phyloP scores from a whole-genome alignment of 306 rosid species.

The Vachellia collinsii region DNA sequence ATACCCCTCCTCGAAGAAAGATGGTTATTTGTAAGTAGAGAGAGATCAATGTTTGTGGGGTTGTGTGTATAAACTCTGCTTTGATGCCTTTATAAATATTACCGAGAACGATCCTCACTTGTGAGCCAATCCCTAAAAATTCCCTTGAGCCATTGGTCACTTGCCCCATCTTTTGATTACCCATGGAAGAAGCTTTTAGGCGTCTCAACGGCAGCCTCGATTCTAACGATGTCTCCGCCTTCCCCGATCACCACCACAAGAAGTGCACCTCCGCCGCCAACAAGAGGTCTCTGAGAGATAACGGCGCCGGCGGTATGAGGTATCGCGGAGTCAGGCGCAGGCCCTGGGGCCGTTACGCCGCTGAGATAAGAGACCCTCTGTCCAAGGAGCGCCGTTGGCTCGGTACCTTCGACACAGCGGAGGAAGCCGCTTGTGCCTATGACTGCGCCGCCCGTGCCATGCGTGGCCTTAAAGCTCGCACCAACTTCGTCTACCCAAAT shows the following conservation, averaged over 20 bases:
- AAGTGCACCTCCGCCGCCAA: conserved; percentile 23
- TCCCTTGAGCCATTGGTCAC: neutral
- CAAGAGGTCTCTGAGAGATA: conserved; percentile 52
- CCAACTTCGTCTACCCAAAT: conserved; percentile 74
- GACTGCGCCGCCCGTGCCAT: conserved; percentile 95
- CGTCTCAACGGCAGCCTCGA: conserved; percentile 58
- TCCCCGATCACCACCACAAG: conserved; percentile 33
- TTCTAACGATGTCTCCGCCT: neutral
- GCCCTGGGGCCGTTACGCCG: conserved; percentile 99
- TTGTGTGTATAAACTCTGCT: conserved; percentile 18
- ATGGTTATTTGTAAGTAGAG: neutral
- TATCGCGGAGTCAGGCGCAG: conserved; percentile 96
- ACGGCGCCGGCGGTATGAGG: conserved; percentile 36
- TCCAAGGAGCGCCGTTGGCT: conserved; percentile 94
- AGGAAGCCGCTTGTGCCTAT: conserved; percentile 95
- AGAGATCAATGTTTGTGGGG: neutral
- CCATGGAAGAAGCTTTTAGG: conserved; percentile 72
- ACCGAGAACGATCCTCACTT: neutral
- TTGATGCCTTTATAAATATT: conserved; percentile 33
- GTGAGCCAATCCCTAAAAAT: neutral
- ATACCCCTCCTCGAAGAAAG: conserved; percentile 15
- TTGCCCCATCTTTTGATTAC: neutral
- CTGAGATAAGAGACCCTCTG: conserved; percentile 92
- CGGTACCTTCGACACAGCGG: conserved; percentile 96
- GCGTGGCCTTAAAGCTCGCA: conserved; percentile 90